Base-by-base conservation (phyloP, 2,329 filamentous ascomycete genomes). In the Stylonectria norvegica region DNA sequence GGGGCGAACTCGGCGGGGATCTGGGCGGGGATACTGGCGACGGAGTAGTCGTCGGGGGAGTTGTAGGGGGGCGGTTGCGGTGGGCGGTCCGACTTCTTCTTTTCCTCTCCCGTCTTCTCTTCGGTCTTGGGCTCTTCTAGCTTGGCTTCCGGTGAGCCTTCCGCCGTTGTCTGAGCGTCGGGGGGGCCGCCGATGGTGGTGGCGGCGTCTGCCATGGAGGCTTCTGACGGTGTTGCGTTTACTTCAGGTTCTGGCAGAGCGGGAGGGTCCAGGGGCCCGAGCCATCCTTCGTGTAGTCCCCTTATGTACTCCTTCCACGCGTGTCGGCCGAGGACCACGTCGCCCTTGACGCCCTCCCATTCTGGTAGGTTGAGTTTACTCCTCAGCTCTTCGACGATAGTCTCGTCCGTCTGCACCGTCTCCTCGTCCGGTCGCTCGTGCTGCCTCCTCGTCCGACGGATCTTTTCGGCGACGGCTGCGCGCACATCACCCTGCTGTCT, bases 271-370 rank as follows among this genome's bases (percentile, higher is more conserved):
- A 95, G 69, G 6, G 93, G 89, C 0, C 93, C 91, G 17, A 98
- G 70, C 91, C 93, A 98, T 40, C 93, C 93, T 67, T 98, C 93
- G 62, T 98, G 93, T 51, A 97, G 61, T 32, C 93, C 93, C 43
- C 90, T 78, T 17, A 97, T 72, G 63, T 97, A 98, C 67, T 98
- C 93, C 68, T 96, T 98, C 93, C 93, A 98, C 8, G 91, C 84
- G 61, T 96, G 86, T 41, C 91, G 74, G 10, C 93, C 93, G 55
- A 98, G 80, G 14, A 97, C 81, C 36, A 98, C 75, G 60, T 97
- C 91, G 31, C 93, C 93, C 48, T 78, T 77, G 16, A 85, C 72
- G 8, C 87, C 90, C 4, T 83, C 73, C 58, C 85, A 91, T 22
- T 87, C 81, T 18, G 71, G 73, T 8, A 91, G 78, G 5, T 83